Base-by-base conservation (phyloP, 225 moss, liverwort and hornwort genomes). In the Polytrichum commune region DNA sequence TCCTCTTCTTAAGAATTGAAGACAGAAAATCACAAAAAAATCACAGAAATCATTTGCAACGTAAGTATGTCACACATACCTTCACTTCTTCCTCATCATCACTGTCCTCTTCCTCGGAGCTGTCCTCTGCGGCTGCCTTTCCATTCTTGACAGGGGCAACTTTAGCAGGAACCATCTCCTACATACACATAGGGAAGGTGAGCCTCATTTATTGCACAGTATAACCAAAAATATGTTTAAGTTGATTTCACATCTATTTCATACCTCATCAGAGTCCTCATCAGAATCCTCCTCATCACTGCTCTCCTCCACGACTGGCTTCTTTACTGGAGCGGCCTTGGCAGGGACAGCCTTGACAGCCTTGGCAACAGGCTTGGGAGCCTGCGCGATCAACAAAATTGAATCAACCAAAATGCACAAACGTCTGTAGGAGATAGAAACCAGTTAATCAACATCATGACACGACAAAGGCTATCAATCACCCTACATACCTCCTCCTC, bases 251-350 rank as follows among this genome's bases (percentile, higher is more conserved):
- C 2, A 13, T 3, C 9, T 10, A 2, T 3, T 2, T 22, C n/a
- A 20, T 6, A 68, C 70, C 57, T 70, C 70, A 70, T 70, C 70
- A 70, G 68, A 69, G 22, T 53, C 54, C 28, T 69, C 68, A 68
- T 70, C 70, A 64, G 82, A 79, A 18, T 79, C 82, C 8, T 79
- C 85, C 60, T 85, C 85, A 4, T 77, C 77, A 72, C 82, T 79
- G 66, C 74, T 85, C 9, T 72, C 82, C 18, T 64, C 27, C 1
- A 54, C 54, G 23, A 53, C 71, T 55, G 63, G 60, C 60, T 79
- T 85, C n/a, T 80, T 75, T 8, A 13, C 76, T n/a, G 79, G 27
- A 6, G 73, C 60, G 24, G 22, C 54, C 75, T 86, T 86, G 0
- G 62, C 77, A 55, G 80, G 54, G n/a, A 64, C 74, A 63, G 70